Percentiles rank a stretch among this genome's conserved stretches.
Evolutionary conservation across 331 rosid genomes (phyloP).

Genomic region (Pyrus hybrid): DNA sequence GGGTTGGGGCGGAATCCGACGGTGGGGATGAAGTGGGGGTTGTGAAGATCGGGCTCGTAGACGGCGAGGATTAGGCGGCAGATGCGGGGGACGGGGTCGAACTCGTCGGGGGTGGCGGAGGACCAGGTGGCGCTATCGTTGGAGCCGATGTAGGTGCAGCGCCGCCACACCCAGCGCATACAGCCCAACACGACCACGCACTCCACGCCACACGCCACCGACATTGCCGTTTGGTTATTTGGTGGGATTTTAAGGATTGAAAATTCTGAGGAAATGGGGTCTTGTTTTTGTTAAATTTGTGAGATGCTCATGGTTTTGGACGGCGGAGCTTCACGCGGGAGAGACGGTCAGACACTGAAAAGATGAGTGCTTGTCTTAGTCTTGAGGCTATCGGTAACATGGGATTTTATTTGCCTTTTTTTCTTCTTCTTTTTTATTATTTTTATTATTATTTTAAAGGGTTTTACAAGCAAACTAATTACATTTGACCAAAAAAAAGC

Average conservation of each 20-base stretch:
- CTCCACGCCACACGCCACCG: constrained; percentile 66
- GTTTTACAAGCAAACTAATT: background rate
- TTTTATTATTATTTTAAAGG: background rate
- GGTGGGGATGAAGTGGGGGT: constrained; percentile 25
- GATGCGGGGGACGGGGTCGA: constrained; percentile 61
- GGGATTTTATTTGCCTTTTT: background rate
- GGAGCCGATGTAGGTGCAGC: constrained; percentile 75
- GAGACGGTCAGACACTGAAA: background rate
- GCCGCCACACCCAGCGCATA: constrained; percentile 84
- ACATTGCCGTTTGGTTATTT: constrained; percentile 28
- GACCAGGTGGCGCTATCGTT: constrained; percentile 84
- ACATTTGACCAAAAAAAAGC: too few relatives aligned
- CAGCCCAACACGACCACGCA: constrained; percentile 69
- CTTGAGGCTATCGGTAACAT: background rate
- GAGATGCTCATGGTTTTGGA: background rate
- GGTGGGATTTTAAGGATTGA: background rate
- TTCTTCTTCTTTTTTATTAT: background rate
- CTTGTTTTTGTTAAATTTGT: background rate
- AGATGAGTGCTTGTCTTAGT: background rate
- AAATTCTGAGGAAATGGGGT: background rate
- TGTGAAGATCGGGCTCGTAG: constrained; percentile 65
- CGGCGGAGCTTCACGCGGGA: background rate
- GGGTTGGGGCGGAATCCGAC: constrained; percentile 53
- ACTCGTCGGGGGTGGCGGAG: constrained; percentile 50
- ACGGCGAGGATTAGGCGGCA: constrained; percentile 76